phyloP scores from a whole-genome alignment of 345 rosid genomes.

The Melastoma malabathricum region DNA sequence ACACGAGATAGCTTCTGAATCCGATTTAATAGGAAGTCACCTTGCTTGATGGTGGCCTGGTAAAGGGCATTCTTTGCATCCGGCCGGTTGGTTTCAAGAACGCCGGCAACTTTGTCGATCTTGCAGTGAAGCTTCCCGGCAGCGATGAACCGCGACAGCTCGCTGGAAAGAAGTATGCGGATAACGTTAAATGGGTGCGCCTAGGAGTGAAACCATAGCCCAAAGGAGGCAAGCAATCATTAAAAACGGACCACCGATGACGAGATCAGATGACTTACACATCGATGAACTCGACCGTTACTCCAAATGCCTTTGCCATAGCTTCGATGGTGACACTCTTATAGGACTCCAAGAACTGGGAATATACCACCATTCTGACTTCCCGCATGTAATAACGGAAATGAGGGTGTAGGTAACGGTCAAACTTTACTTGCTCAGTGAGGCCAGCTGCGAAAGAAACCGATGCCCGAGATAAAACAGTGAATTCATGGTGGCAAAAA shows the following conservation, averaged over 20 bases:
- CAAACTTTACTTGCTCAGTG: slow-evolving; percentile 77
- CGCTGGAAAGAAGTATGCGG: slow-evolving; percentile 37
- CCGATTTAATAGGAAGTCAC: slow-evolving; percentile 87
- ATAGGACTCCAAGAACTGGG: slow-evolving; percentile 90
- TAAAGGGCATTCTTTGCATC: slow-evolving; percentile 98
- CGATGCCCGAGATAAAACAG: too few relatives aligned
- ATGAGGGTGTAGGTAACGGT: slow-evolving; percentile 81
- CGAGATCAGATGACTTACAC: slow-evolving; percentile 36
- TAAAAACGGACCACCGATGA: not conserved
- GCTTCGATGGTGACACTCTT: slow-evolving; percentile 96
- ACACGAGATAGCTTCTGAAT: slow-evolving; percentile 98
- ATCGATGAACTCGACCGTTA: slow-evolving; percentile 82
- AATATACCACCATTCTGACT: slow-evolving; percentile 83
- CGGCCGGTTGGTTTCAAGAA: slow-evolving; percentile 92
- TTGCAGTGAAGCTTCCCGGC: slow-evolving; percentile 99
- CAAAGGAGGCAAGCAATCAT: not conserved
- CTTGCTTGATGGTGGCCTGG: slow-evolving; percentile 98
- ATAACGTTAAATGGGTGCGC: not conserved
- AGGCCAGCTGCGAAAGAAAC: slow-evolving; percentile 47
- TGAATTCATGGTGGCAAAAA: too few relatives aligned
- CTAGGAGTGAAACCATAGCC: not conserved
- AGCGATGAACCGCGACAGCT: slow-evolving; percentile 87
- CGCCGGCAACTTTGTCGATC: slow-evolving; percentile 98
- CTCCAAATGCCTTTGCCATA: slow-evolving; percentile 98
- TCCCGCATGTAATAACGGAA: slow-evolving; percentile 98